Base-by-base conservation (phyloP, 768 basidiomycete genomes). In the Leccinum aurantiacum region DNA sequence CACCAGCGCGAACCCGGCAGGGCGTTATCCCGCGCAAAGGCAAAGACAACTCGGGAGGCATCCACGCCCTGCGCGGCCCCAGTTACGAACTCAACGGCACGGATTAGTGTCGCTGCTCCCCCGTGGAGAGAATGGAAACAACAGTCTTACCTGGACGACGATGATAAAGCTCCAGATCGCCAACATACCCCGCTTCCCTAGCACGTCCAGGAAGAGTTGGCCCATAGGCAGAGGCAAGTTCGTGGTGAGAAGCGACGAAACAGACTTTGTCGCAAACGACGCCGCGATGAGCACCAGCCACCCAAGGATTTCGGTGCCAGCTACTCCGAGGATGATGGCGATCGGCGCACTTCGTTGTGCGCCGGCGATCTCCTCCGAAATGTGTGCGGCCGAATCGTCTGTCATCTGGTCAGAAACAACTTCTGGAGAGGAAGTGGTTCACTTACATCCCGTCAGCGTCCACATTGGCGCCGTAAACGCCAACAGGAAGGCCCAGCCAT, bases 381-480 rank as follows among this genome's bases (percentile, higher is more conserved):
- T 85, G 63, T 90, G 88, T 27, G 86, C 87, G 6, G 89, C 89
- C 37, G 88, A 90, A 66, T 90, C 88, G 62, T 90, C 88, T 89
- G 62, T 13, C 38, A 53, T 25, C 19, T 41, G 29, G 14, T 61
- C 60, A 62, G 22, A 19, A 51, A 54, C 22, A 4, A 4, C 3
- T 61, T 49, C 15, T 6, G 17, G 35, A 22, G 47, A 37, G 38
- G 6, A 15, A 41, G 8, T 38, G 33, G 57, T 25, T 72, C 11
- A 0, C 86, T 65, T 57, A 89, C 88, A 90, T 61, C 88, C 89
- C 2, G 89, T 90, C 57, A 90, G 72, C 3, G 87, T 89, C 88
- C 88, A 90, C 89, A 90, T 90, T 0, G 88, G 86, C 1, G 89
- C 78, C 0, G 87, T 88, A 67, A 90, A 89, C 0, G 89, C 79